Conservation (phyloP, 208 protist genomes). For the Acanthamoeba culbertsoni region DNA sequence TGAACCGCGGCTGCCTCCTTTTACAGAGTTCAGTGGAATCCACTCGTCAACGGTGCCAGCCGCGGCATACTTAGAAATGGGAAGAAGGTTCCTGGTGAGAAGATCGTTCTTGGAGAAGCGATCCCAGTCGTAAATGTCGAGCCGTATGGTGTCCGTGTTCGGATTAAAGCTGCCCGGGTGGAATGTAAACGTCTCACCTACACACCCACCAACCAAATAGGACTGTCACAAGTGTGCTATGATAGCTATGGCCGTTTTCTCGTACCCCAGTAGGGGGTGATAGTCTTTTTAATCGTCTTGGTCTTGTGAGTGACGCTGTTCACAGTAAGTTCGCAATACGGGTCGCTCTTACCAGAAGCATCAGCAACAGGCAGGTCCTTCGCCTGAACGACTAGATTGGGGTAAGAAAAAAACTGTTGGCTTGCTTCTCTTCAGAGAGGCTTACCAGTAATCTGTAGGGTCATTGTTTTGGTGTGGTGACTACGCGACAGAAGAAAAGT, state of each 20-base stretch:
- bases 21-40: not conserved
- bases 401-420: not conserved
- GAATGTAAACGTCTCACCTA: not conserved
- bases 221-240: not conserved
- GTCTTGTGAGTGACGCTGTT: constrained; percentile 5
- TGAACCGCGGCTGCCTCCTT: not conserved
- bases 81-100: not conserved
- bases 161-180: not conserved
- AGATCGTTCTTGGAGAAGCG: not conserved
- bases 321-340: not conserved
- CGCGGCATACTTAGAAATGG: not conserved
- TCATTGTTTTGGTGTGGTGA: not conserved
- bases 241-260: not conserved
- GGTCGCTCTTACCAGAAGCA: not conserved
- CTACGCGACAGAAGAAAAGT: too few species aligned
- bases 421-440: not conserved
- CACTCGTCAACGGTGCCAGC: not conserved
- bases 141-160: not conserved
- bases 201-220: not conserved
- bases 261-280: not conserved
- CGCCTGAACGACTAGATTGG: not conserved
- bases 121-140: not conserved
- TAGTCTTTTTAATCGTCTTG: not conserved
- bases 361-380: not conserved
- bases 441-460: not conserved